Base-by-base conservation (phyloP, 371 early-diverging fungal species). In the Circinella minor region DNA sequence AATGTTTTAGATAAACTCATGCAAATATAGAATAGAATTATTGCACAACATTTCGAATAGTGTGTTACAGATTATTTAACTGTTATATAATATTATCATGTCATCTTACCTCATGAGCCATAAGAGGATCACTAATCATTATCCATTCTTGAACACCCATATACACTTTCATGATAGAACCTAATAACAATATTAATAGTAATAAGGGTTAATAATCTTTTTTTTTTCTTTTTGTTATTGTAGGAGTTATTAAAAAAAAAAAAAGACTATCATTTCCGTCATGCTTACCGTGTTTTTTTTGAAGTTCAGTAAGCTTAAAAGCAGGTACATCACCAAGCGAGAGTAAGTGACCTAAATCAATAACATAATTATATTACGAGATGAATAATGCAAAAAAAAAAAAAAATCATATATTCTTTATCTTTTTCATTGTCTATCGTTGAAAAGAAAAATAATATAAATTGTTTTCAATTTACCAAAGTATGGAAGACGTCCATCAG, bases 71-170 rank as follows among this genome's bases (percentile, higher is more conserved):
- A 11, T 43, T 51, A 15, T n/a, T 9, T 49, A 11, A 49, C 49
- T 11, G 14, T 15, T 9, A n/a, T 49, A 49, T 49, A 11, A 15
- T 51, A 4, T 5, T 47, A 51, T 8, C 15, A 51, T 51, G 14
- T 51, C 51, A 51, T n/a, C n/a, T 15, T 51, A 51, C 51, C n/a
- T 76, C 76, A 55, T 76, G 76, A 4, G 76, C 76, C 11, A 76
- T 49, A 15, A 63, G 14, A 38, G 72, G 70, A 43, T 76, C 76
- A 17, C 68, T 54, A 55, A 76, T 70, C 49, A 70, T 62, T 8
- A 76, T 51, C 70, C 70, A 76, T 11, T 62, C 36, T 36, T 70
- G 64, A 17, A 72, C 72, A 55, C 76, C 76, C 67, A 76, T 68
- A 18, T 65, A 17, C 27, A 76, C 38, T 2, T 61, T 55, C 46